phyloP scores from a whole-genome alignment of 2,329 filamentous ascomycete species.

The Curvularia spicifera region DNA sequence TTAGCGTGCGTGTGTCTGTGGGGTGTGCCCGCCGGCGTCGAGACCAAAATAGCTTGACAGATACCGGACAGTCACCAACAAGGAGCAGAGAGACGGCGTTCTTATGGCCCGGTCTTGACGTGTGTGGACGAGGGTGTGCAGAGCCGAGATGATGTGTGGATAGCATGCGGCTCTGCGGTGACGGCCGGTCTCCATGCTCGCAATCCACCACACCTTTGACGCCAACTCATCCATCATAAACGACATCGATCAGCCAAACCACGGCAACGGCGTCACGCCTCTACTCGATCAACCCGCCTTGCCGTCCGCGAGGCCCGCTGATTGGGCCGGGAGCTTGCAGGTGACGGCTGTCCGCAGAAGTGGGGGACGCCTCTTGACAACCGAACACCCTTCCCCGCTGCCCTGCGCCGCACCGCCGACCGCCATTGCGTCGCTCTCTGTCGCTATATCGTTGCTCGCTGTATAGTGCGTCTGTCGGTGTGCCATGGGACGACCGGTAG shows the following conservation, averaged over 20 bases:
- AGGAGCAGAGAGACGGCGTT: neutral
- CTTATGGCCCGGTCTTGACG: neutral
- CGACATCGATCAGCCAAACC: conserved; percentile 13
- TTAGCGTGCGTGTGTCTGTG: conserved; percentile 17
- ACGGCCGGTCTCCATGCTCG: neutral
- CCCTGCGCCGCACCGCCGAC: conserved; percentile 19
- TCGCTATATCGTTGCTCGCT: neutral
- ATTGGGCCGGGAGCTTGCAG: conserved; percentile 20
- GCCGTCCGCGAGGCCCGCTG: neutral
- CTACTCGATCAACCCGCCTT: conserved; percentile 9
- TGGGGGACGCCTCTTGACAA: conserved; percentile 18
- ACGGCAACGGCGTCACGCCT: conserved; percentile 4
- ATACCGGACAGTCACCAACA: neutral
- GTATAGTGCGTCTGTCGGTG: conserved; percentile 22
- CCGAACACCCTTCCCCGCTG: conserved; percentile 17
- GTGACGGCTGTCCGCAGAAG: conserved; percentile 11
- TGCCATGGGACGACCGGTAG: neutral
- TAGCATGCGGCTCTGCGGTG: conserved; percentile 22
- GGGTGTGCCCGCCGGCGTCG: conserved; percentile 1
- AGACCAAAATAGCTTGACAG: neutral
- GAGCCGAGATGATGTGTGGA: neutral
- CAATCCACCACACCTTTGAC: neutral
- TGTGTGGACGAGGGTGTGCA: neutral
- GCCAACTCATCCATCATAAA: conserved; percentile 8
- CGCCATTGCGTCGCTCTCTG: conserved; percentile 18